These are phyloP conservation scores for Pseudonectria buxi DNA, from an alignment of 2,329 filamentous ascomycete genomes.

Conservation along the genomic window DNA sequence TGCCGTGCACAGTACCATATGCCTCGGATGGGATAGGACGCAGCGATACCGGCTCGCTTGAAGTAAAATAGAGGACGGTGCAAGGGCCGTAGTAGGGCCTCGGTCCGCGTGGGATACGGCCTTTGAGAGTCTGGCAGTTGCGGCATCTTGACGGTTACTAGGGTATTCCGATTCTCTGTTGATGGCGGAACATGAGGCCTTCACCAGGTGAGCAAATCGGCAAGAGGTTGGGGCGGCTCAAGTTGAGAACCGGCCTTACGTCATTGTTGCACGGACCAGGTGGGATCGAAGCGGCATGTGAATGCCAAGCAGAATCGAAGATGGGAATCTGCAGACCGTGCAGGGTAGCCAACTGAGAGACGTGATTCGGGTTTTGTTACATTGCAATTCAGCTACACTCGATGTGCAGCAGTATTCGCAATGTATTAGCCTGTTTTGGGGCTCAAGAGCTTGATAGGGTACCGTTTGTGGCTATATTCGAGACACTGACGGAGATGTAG, in stretches of 20 bases:
- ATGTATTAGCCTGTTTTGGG: no score
- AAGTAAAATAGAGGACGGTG: conserved; percentile 36
- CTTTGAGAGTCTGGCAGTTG: conserved; percentile 4
- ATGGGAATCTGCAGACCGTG: no score
- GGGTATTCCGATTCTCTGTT: background rate
- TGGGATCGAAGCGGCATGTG: background rate
- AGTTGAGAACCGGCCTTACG: background rate
- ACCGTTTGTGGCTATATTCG: no score
- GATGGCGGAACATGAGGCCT: conserved; percentile 8
- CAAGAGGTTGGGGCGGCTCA: no score
- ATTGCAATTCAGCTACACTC: no score
- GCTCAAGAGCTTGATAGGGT: no score
- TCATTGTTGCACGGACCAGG: background rate
- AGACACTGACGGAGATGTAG: no score
- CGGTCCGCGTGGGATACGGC: conserved; percentile 9
- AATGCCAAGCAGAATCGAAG: background rate
- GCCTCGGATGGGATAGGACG: conserved; percentile 58
- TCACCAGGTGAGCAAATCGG: conserved; percentile 8
- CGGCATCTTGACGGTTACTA: conserved; percentile 12
- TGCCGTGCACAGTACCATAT: conserved; percentile 76
- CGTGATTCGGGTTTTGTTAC: no score
- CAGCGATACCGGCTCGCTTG: conserved; percentile 38
- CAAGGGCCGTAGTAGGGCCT: conserved; percentile 18
- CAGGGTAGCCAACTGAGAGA: background rate
- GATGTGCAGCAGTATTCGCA: no score